A percentile compares a stretch with the other conserved stretches of the same genome.
Conservation (phyloP, 257 asterid species). For the Solanum etuberosum region DNA sequence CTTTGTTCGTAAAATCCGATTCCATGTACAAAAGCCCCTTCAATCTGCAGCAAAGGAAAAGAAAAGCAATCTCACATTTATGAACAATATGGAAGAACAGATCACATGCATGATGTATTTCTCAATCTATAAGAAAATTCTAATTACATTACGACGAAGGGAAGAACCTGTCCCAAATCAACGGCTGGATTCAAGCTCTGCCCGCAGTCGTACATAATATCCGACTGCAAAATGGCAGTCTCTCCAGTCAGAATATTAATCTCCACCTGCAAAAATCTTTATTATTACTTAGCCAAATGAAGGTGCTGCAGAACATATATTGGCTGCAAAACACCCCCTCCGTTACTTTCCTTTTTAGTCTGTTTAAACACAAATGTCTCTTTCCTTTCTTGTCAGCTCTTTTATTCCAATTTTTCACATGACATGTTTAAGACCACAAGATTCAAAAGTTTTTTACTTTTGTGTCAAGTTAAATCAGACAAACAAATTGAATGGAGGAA, state of each 20-base stretch:
- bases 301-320: not conserved
- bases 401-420: not conserved
- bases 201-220: slow-evolving; percentile 66
- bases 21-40: slow-evolving; percentile 83
- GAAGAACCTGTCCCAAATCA: slow-evolving; percentile 68
- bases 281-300: not conserved
- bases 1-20: slow-evolving; percentile 43
- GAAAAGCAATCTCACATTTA: not conserved
- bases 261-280: slow-evolving; percentile 44
- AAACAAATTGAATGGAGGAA: not conserved
- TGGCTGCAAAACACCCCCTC: not conserved
- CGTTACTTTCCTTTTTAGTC: not conserved
- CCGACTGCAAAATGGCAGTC: slow-evolving; percentile 35
- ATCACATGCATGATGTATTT: not conserved
- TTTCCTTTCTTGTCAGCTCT: too few relatives aligned
- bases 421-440: not conserved
- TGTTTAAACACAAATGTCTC: accelerated
- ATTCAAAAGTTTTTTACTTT: not conserved
- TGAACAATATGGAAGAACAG: not conserved
- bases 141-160: not conserved
- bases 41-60: slow-evolving; percentile 35
- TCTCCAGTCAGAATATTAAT: slow-evolving; percentile 51
- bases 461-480: not conserved
- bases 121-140: not conserved
- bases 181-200: slow-evolving; percentile 80